Percentiles rank a stretch among this genome's conserved stretches.
Evolutionary conservation across 148 eudicot species (phyloP).

Genomic region (Camellia sinensis): DNA sequence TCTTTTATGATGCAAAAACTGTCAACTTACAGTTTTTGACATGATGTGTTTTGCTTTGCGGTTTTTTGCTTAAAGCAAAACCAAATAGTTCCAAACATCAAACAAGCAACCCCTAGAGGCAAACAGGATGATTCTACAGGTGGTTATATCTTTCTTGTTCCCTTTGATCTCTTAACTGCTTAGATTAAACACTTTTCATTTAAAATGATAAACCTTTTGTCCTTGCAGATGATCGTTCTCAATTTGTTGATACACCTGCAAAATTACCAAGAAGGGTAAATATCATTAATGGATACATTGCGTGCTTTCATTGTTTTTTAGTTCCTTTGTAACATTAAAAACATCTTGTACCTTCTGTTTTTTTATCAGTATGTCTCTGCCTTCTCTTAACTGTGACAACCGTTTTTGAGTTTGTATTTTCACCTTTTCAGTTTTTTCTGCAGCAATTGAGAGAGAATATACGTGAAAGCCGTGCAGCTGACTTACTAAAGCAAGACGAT

Average conservation of each 20-base stretch:
- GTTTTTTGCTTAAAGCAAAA: slow-evolving; percentile 33
- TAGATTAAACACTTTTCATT: background rate
- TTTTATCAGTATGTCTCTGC: slow-evolving; percentile 1
- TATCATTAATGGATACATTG: background rate
- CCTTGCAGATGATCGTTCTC: slow-evolving; percentile 49
- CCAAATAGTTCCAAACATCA: slow-evolving; percentile 35
- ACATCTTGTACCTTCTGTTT: background rate
- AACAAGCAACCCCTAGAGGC: slow-evolving; percentile 38
- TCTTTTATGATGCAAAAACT: background rate
- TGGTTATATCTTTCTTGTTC: slow-evolving; percentile 22
- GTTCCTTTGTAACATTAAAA: slow-evolving; percentile 4
- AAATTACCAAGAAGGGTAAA: slow-evolving; percentile 73
- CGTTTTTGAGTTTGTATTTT: background rate
- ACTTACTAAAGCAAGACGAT: slow-evolving; percentile 72
- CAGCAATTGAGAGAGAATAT: slow-evolving; percentile 75
- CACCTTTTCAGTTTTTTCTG: slow-evolving; percentile 21
- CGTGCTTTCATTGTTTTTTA: slow-evolving; percentile 9
- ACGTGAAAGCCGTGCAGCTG: slow-evolving; percentile 83
- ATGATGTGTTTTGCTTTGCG: slow-evolving; percentile 12
- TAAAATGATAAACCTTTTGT: slow-evolving; percentile 2
- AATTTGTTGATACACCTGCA: slow-evolving; percentile 59
- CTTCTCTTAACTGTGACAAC: background rate
- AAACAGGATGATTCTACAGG: slow-evolving; percentile 47
- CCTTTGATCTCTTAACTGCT: slow-evolving; percentile 12
- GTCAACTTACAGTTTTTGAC: slow-evolving; percentile 16